phyloP scores from a whole-genome alignment of 306 rosid species.

The Inga oerstediana region DNA sequence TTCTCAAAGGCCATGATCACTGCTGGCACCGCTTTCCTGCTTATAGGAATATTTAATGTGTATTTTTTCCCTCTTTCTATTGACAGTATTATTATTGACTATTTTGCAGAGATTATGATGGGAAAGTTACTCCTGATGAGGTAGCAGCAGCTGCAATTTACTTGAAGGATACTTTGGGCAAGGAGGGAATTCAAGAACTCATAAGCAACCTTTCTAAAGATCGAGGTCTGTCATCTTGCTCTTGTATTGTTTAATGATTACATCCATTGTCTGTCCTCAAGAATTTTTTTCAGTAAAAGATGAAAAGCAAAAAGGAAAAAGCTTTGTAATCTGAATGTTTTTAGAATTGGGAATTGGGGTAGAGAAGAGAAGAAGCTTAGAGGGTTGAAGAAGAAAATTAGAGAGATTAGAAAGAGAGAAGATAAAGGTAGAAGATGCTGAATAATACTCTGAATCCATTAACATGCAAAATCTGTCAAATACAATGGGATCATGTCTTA shows the following conservation, averaged over 20 bases:
- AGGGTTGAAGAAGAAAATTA: no score
- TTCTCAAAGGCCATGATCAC: not conserved
- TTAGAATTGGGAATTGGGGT: no score
- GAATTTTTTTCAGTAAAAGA: not conserved
- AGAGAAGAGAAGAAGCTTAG: no score
- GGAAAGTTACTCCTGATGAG: slow-evolving; percentile 97
- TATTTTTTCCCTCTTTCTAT: not conserved
- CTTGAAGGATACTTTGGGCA: slow-evolving; percentile 83
- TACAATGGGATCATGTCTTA: no score
- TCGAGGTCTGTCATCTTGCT: slow-evolving; percentile 50
- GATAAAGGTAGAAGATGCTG: no score
- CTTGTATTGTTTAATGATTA: slow-evolving; percentile 10
- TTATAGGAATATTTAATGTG: not conserved
- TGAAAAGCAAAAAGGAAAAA: not conserved
- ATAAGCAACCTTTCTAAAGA: slow-evolving; percentile 90
- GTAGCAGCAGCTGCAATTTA: slow-evolving; percentile 93
- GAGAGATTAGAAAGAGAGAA: no score
- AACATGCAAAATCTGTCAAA: no score
- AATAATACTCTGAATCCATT: no score
- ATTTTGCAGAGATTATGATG: slow-evolving; percentile 84
- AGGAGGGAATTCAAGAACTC: slow-evolving; percentile 95
- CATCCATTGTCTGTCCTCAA: slow-evolving; percentile 4
- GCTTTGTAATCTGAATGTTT: no score
- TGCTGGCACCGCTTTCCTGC: not conserved
- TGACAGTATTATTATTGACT: not conserved